These are phyloP conservation scores for Aspergillus affinis DNA, from an alignment of 495 filamentous ascomycete species.

Conservation along the genomic window DNA sequence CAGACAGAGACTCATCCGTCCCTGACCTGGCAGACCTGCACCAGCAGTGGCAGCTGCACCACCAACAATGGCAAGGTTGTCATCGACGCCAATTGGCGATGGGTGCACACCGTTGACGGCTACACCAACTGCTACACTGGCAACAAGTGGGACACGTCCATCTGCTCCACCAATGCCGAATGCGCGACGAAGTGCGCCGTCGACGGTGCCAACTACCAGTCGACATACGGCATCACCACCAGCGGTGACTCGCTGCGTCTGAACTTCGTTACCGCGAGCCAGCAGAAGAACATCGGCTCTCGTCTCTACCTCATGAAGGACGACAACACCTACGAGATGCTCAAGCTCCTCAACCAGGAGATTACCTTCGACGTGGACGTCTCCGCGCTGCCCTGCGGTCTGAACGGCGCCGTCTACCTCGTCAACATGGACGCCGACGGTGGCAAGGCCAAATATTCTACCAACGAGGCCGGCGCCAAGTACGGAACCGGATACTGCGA, in stretches of 20 bases:
- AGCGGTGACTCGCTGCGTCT: conserved; percentile 54
- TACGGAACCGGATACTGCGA: conserved; percentile 81
- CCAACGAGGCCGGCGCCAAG: conserved; percentile 66
- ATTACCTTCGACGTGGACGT: conserved; percentile 70
- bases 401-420: conserved; percentile 73
- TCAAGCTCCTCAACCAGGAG: conserved; percentile 60
- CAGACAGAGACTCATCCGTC: conserved; percentile 59
- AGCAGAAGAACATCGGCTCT: conserved; percentile 52
- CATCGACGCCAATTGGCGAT: conserved; percentile 66
- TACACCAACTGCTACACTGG: conserved; percentile 67
- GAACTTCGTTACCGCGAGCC: conserved; percentile 50
- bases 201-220: conserved; percentile 58
- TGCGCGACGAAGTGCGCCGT: conserved; percentile 61
- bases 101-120: conserved; percentile 51
- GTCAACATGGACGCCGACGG: conserved; percentile 64
- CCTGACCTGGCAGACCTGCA: conserved; percentile 58
- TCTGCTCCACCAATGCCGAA: conserved; percentile 52
- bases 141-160: conserved; percentile 53
- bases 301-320: conserved; percentile 60
- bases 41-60: conserved; percentile 50
- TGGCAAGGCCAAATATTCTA: conserved; percentile 47
- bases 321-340: conserved; percentile 57
- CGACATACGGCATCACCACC: conserved; percentile 56
- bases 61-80: conserved; percentile 53
- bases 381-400: conserved; percentile 63